These are phyloP conservation scores for Diaporthe batatas DNA, from an alignment of 2,329 filamentous ascomycete genomes.

Conservation along the genomic window DNA sequence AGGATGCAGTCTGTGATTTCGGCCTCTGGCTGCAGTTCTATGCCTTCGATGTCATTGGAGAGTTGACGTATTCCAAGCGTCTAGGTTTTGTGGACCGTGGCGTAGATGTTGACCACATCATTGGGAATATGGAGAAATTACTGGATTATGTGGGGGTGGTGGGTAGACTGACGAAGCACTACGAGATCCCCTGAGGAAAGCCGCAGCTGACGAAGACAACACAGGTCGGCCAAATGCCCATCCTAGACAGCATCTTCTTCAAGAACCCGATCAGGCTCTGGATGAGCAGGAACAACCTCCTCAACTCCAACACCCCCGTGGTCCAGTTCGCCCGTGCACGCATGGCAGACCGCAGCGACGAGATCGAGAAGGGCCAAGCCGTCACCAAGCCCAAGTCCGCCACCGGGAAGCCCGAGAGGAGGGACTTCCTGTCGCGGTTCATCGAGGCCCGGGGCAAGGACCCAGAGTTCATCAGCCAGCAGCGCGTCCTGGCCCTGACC, in stretches of 20 bases:
- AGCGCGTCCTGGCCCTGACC: conserved; percentile 26
- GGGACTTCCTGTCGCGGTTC: conserved; percentile 13
- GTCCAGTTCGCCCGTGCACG: conserved; percentile 8
- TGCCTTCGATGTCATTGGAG: conserved; percentile 28
- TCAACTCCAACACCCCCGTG: conserved; percentile 4
- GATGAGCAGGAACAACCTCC: conserved; percentile 1
- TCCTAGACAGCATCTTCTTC: not conserved
- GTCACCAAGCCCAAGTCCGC: not conserved
- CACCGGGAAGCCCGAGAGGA: not conserved
- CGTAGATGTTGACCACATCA: conserved; percentile 18
- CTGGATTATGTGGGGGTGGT: not conserved
- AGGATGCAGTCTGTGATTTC: conserved; percentile 2
- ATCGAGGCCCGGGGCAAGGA: conserved; percentile 10
- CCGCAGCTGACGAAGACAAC: not conserved
- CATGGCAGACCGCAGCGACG: conserved; percentile 13
- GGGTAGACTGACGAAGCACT: not conserved
- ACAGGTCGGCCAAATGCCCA: conserved; percentile 24
- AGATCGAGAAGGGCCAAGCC: conserved; percentile 11
- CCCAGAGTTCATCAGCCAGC: conserved; percentile 17
- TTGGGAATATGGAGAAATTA: not conserved
- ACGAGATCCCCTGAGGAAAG: too few species aligned
- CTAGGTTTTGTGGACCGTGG: conserved; percentile 21
- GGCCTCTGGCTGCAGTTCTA: conserved; percentile 27
- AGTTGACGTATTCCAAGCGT: conserved; percentile 23
- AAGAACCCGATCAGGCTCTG: conserved; percentile 18